Evolutionary conservation across 805 yeast species (phyloP).

Genomic region (Candida rishiriensis): DNA sequence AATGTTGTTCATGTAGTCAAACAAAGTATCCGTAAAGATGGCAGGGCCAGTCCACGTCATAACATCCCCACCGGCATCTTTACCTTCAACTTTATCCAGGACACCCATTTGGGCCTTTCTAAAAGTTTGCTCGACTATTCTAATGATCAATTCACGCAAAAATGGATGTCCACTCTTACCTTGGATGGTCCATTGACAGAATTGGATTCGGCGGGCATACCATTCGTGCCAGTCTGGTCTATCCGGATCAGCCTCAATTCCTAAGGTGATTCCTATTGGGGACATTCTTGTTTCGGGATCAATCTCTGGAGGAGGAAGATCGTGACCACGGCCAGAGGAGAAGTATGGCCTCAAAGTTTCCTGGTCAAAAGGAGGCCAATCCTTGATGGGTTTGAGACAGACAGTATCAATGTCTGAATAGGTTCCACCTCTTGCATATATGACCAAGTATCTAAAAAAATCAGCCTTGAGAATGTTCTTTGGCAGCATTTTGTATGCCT

Average conservation of each 20-base stretch:
- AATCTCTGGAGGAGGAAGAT: neutral
- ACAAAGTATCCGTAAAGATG: slow-evolving; percentile 82
- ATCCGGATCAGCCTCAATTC: slow-evolving; percentile 97
- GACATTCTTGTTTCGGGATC: slow-evolving; percentile 24
- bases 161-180: slow-evolving; percentile 89
- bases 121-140: slow-evolving; percentile 73
- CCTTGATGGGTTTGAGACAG: slow-evolving; percentile 62
- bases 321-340: neutral
- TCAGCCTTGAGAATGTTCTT: slow-evolving; percentile 83
- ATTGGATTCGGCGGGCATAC: slow-evolving; percentile 90
- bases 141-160: slow-evolving; percentile 71
- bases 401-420: slow-evolving; percentile 89
- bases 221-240: slow-evolving; percentile 90
- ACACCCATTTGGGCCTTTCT: slow-evolving; percentile 43
- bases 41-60: slow-evolving; percentile 99
- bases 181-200: slow-evolving; percentile 96
- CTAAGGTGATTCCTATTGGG: slow-evolving; percentile 74
- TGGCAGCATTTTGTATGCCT: slow-evolving; percentile 77
- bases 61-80: slow-evolving; percentile 68
- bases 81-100: slow-evolving; percentile 46
- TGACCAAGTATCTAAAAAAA: slow-evolving; percentile 82
- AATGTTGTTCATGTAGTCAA: slow-evolving; percentile 71
- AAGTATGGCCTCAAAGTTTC: slow-evolving; percentile 11
- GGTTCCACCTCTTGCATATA: slow-evolving; percentile 89
- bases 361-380: slow-evolving; percentile 63